These are phyloP conservation scores for Trypanosoma avium DNA, from an alignment of 208 protist genomes.

Conservation along the genomic window DNA sequence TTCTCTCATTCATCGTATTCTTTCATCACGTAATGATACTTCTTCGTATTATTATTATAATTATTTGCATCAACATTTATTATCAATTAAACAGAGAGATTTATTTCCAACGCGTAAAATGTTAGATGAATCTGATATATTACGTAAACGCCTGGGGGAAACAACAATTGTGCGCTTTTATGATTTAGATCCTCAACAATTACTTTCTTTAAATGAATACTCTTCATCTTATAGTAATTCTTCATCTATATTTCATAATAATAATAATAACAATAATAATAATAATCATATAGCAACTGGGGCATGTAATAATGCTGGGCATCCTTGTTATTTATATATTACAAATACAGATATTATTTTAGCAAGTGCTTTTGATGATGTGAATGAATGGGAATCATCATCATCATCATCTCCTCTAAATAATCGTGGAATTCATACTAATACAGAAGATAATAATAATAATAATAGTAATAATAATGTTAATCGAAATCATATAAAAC, in stretches of 20 bases:
- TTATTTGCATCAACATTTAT: background rate
- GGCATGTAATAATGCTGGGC: background rate
- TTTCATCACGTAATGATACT: no score
- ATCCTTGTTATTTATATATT: conserved; percentile 24
- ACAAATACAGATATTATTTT: conserved; percentile 30
- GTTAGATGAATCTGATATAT: conserved; percentile 8
- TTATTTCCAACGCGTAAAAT: conserved; percentile 11
- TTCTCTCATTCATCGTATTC: conserved; percentile 12
- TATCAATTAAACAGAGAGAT: conserved; percentile 9
- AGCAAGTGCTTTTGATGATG: conserved; percentile 19
- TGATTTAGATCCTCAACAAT: conserved; percentile 17
- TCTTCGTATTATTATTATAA: background rate
- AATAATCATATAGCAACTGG: background rate
- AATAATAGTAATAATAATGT: background rate
- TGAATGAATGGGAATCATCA: background rate
- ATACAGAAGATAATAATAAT: background rate
- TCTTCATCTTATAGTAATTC: background rate
- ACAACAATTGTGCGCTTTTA: conserved; percentile 19
- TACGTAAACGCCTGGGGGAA: conserved; percentile 1
- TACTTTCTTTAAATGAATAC: background rate
- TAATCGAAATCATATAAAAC: background rate
- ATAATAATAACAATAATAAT: no score
- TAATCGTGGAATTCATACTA: background rate
- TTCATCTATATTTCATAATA: background rate
- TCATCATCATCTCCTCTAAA: background rate